A percentile compares a stretch with the other conserved stretches of the same genome.
phyloP scores from a whole-genome alignment of 2,329 filamentous ascomycete species.

The Fusarium anthophilum region DNA sequence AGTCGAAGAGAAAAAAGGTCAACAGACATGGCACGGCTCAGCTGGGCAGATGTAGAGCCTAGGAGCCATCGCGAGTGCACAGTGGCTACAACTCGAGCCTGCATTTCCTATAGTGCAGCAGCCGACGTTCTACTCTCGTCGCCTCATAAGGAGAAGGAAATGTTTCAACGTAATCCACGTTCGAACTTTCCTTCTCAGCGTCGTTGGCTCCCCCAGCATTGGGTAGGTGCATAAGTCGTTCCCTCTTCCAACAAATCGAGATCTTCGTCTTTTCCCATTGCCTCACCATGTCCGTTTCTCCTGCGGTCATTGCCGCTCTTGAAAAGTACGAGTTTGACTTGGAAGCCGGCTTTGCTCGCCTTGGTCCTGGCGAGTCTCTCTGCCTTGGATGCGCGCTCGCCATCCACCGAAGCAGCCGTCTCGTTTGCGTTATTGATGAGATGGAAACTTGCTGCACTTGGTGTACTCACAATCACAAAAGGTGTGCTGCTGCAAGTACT shows the following conservation, averaged over 20 bases:
- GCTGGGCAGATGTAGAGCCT: too few relatives aligned
- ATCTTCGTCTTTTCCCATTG: too few relatives aligned
- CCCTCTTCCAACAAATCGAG: too few relatives aligned
- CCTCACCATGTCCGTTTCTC: background rate
- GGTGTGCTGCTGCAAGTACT: fast-evolving
- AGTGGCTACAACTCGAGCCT: too few relatives aligned
- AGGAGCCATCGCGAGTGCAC: too few relatives aligned
- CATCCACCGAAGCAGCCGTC: background rate
- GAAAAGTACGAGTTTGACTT: background rate
- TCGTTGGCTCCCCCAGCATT: fast-evolving
- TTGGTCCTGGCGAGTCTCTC: background rate
- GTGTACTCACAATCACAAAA: fast-evolving
- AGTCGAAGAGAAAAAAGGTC: background rate
- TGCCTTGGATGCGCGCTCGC: background rate
- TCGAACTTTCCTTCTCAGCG: too few relatives aligned
- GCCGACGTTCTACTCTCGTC: fast-evolving
- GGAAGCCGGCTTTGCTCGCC: background rate
- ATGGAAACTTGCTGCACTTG: background rate
- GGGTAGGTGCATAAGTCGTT: too few relatives aligned
- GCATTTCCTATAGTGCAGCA: too few relatives aligned
- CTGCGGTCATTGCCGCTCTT: background rate
- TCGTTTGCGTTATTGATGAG: background rate
- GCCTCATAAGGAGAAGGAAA: too few relatives aligned
- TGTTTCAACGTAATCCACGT: too few relatives aligned
- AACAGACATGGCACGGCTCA: background rate